Percentiles rank a stretch among this genome's conserved stretches.
phyloP scores from a whole-genome alignment of 306 rosid species.

The Castanea crenata region DNA sequence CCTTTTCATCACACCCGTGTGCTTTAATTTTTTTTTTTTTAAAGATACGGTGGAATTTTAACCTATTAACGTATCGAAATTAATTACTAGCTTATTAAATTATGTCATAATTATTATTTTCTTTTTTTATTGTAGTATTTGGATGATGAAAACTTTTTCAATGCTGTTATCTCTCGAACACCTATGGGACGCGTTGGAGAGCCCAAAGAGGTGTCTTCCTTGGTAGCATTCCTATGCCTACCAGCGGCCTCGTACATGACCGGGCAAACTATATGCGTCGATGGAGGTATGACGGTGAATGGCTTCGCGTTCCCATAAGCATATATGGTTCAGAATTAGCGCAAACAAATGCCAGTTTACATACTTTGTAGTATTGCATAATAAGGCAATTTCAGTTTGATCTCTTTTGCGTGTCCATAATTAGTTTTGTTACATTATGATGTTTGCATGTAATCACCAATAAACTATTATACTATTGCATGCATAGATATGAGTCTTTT shows the following conservation, averaged over 20 bases:
- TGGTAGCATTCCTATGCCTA: too few species aligned
- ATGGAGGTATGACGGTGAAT: slow-evolving; percentile 1
- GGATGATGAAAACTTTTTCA: not conserved
- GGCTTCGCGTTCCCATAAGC: not conserved
- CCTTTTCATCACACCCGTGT: not conserved
- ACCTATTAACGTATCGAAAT: too few species aligned
- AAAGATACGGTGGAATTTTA: too few species aligned
- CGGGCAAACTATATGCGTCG: too few species aligned
- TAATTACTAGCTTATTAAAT: not conserved
- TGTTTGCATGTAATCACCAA: too few species aligned
- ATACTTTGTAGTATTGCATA: not conserved
- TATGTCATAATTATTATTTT: not conserved
- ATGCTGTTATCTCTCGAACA: slow-evolving; percentile 10
- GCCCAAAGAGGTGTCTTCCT: slow-evolving; percentile 26
- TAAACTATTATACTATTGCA: too few species aligned
- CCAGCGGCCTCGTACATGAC: too few species aligned
- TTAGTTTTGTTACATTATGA: too few species aligned
- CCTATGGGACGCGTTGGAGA: slow-evolving; percentile 45
- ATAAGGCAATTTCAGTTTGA: not conserved
- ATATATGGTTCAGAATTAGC: not conserved
- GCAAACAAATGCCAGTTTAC: not conserved
- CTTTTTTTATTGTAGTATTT: slow-evolving; percentile 10
- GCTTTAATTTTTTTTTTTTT: too few species aligned
- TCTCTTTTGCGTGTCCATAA: not conserved
- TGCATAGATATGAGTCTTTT: too few species aligned